Conservation (phyloP, 2,329 filamentous ascomycete genomes). For the Trichoderma pleuroti region DNA sequence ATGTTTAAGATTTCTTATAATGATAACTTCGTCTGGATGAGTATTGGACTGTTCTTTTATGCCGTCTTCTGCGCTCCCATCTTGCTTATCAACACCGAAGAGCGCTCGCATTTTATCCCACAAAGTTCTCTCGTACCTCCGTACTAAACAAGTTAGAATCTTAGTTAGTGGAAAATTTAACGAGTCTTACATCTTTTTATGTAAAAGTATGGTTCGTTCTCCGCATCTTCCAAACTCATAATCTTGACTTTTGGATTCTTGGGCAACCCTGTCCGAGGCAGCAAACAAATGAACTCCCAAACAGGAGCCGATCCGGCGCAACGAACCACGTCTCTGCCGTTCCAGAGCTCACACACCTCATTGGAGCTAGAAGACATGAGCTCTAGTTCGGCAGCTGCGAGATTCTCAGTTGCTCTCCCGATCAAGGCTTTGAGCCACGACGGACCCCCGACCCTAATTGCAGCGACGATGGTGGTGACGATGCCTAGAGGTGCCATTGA, state of each 20-base stretch:
- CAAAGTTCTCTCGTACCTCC: not conserved
- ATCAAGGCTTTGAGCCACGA: conserved; percentile 42
- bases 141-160: not conserved
- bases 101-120: not conserved
- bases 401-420: conserved; percentile 43
- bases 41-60: not conserved
- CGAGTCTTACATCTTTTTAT: not conserved
- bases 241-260: not conserved
- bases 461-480: conserved; percentile 41
- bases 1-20: not conserved
- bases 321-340: conserved; percentile 36
- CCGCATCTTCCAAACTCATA: not conserved
- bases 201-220: not conserved
- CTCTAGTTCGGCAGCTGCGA: conserved; percentile 39
- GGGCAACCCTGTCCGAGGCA: not conserved
- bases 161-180: not conserved
- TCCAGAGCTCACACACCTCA: conserved; percentile 44
- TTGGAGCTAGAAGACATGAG: conserved; percentile 45
- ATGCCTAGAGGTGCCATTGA: conserved; percentile 45
- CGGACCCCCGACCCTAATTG: conserved; percentile 44
- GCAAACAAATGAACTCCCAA: conserved; percentile 21
- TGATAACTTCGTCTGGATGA: not conserved
- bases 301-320: conserved; percentile 21
- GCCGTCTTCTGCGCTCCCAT: not conserved
- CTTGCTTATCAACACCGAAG: not conserved